Percentiles rank a stretch among this genome's conserved stretches.
Evolutionary conservation across 2,329 filamentous ascomycete genomes (phyloP).

Genomic region (Diplocarpon mali): DNA sequence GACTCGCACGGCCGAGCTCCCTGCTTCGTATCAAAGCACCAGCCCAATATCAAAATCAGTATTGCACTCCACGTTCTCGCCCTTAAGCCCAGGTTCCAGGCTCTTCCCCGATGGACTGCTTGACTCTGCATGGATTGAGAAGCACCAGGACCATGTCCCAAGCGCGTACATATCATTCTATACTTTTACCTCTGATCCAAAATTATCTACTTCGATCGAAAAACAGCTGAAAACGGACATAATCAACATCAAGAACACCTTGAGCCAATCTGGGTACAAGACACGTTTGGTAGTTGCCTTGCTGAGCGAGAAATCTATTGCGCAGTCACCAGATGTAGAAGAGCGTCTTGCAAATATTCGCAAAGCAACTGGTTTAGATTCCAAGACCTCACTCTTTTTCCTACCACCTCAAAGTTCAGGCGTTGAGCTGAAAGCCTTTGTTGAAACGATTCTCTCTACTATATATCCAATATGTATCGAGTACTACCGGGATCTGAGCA

Average conservation of each 20-base stretch:
- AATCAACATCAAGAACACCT: constrained; percentile 58
- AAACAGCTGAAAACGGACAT: constrained; percentile 84
- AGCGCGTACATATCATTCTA: constrained; percentile 76
- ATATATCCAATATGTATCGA: constrained; percentile 70
- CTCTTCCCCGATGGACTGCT: constrained; percentile 87
- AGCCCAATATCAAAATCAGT: constrained; percentile 37
- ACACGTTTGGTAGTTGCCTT: constrained; percentile 67
- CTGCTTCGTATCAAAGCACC: constrained; percentile 34
- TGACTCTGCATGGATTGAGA: constrained; percentile 70
- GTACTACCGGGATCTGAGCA: constrained; percentile 90
- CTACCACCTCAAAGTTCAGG: constrained; percentile 62
- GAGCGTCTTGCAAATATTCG: constrained; percentile 72
- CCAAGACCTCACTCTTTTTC: constrained; percentile 72
- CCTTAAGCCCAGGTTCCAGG: constrained; percentile 69
- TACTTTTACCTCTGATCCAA: constrained; percentile 58
- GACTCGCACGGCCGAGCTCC: constrained; percentile 43
- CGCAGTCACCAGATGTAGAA: constrained; percentile 48
- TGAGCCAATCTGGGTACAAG: constrained; percentile 63
- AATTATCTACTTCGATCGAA: constrained; percentile 68
- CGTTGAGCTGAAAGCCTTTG: constrained; percentile 62
- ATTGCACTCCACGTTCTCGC: constrained; percentile 88
- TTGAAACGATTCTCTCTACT: constrained; percentile 59
- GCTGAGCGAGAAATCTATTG: constrained; percentile 57
- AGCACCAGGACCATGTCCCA: constrained; percentile 78
- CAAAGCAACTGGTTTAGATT: constrained; percentile 66